A percentile compares a stretch with the other conserved stretches of the same genome.
phyloP scores from a whole-genome alignment of 345 rosid genomes.

The Corchorus capsularis region DNA sequence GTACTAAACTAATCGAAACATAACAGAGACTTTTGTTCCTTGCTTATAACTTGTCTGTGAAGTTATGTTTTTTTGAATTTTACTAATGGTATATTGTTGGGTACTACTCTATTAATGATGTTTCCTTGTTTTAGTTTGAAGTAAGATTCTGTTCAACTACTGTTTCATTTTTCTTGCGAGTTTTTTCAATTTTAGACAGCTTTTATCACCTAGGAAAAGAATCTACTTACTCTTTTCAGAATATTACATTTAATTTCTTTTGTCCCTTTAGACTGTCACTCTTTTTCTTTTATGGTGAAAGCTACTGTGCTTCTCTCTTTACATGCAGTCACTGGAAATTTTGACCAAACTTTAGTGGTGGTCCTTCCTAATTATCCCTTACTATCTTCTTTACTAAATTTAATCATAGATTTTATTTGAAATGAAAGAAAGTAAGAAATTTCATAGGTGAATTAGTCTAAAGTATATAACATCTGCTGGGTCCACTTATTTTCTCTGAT shows the following conservation, averaged over 20 bases:
- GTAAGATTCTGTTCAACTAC: background rate
- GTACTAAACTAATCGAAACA: no score
- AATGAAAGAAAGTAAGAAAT: background rate
- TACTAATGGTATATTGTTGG: no score
- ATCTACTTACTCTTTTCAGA: background rate
- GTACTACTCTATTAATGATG: background rate
- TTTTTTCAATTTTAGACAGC: background rate
- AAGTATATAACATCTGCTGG: conserved; percentile 17
- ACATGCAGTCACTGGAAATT: conserved; percentile 15
- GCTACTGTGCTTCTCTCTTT: conserved; percentile 2
- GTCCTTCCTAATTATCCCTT: conserved; percentile 17
- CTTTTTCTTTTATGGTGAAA: background rate
- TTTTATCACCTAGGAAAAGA: conserved; percentile 13
- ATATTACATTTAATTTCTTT: background rate
- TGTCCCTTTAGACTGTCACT: conserved; percentile 7
- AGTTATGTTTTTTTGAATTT: background rate
- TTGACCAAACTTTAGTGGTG: conserved; percentile 18
- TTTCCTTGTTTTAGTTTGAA: background rate
- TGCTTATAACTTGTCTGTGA: background rate
- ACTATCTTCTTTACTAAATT: background rate
- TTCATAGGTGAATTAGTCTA: conserved; percentile 17
- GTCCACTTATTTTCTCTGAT: conserved; percentile 34
- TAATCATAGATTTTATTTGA: conserved; percentile 13
- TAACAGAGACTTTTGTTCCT: background rate
- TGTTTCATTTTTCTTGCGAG: conserved; percentile 13